Evolutionary conservation across 2,329 filamentous ascomycete species (phyloP), one percentile per base, ranked within the genome.

Genomic region (Leptographium flavum): DNA sequence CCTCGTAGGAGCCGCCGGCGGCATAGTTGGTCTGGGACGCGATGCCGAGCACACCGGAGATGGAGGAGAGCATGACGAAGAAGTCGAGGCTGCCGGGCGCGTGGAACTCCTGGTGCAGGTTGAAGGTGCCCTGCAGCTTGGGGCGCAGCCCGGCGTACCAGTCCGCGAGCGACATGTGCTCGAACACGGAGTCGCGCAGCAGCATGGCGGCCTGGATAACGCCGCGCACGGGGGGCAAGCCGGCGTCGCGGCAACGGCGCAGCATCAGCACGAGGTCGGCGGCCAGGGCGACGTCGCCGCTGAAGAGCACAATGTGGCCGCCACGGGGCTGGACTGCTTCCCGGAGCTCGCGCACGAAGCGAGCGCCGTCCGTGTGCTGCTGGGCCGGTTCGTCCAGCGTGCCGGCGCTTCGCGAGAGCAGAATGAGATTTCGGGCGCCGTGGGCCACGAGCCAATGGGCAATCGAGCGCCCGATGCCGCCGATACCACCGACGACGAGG

Each of bases 131-230:
- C 5, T 27, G 15, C 3, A 53, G 45, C 21, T 54, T 54, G 8
- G 52, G 50, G 5, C 38, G 39, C 14, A 50, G 14, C 2, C 45
- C 39, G 5, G 35, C 37, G 2, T 32, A 10, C 14, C 42, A 53
- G 11, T 52, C 50, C 1, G 42, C 44, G 8, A 42, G 28, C 3
- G 38, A 21, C 46, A 50, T 50, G 2, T 45, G 39, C n/a, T 42
- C 39, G 6, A 50, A 43, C 5, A 44, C 23, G 15, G 33, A 35
- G 32, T 51, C 48, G 36, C 46, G 37, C 8, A 63, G 54, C 2
- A 69, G 62, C 64, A 70, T 67, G 4, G 64, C 61, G 5, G 57
- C 57, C 42, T 70, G 65, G 32, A 71, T 56, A 15, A 69, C 58
- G 8, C 67, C 67, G 30, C 56, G 54, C 21, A 70, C 58, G 1